Percentiles rank a stretch among this genome's conserved stretches.
These are phyloP conservation scores for Paralagenidium karlingii DNA, from an alignment of 352 stramenopile species.

Conservation along the genomic window DNA sequence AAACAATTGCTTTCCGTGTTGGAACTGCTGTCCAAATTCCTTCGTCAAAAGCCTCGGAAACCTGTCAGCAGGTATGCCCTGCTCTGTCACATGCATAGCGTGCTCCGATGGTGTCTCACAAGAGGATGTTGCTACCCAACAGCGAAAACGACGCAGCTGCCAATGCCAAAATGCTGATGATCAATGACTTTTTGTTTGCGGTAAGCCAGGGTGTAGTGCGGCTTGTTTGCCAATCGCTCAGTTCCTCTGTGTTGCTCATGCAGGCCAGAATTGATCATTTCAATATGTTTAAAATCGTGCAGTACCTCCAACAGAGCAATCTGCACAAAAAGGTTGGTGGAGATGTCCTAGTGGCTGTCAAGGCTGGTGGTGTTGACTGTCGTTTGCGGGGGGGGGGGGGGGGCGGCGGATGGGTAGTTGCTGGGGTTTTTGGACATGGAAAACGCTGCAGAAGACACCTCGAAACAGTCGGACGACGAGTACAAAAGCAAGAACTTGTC, in stretches of 20 bases:
- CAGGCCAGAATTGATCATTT: too few relatives aligned
- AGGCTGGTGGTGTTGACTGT: slow-evolving; percentile 4
- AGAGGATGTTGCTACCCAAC: too few relatives aligned
- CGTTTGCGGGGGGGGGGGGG: neutral
- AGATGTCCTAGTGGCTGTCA: slow-evolving; percentile 42
- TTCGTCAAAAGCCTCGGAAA: slow-evolving; percentile 41
- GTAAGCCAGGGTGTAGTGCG: slow-evolving; percentile 17
- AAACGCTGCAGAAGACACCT: slow-evolving; percentile 2
- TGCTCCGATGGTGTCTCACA: too few relatives aligned
- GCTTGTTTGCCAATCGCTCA: neutral
- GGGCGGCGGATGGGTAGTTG: slow-evolving; percentile 1
- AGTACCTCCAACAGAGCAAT: slow-evolving; percentile 66
- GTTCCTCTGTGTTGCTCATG: neutral
- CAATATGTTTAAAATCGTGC: slow-evolving; percentile 84
- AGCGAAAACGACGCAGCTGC: slow-evolving; percentile 14
- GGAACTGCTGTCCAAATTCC: slow-evolving; percentile 63
- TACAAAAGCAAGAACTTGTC: slow-evolving; percentile 75
- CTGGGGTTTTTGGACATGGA: slow-evolving; percentile 8
- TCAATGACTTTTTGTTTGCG: slow-evolving; percentile 81
- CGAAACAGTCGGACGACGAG: slow-evolving; percentile 15
- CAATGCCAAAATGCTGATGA: slow-evolving; percentile 47
- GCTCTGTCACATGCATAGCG: too few relatives aligned
- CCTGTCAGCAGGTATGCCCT: too few relatives aligned
- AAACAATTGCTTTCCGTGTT: slow-evolving; percentile 77
- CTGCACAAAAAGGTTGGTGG: slow-evolving; percentile 77